Evolutionary conservation across 805 yeast species (phyloP), one percentile per base, ranked within the genome.

Genomic region (Barnettozyma sp.): DNA sequence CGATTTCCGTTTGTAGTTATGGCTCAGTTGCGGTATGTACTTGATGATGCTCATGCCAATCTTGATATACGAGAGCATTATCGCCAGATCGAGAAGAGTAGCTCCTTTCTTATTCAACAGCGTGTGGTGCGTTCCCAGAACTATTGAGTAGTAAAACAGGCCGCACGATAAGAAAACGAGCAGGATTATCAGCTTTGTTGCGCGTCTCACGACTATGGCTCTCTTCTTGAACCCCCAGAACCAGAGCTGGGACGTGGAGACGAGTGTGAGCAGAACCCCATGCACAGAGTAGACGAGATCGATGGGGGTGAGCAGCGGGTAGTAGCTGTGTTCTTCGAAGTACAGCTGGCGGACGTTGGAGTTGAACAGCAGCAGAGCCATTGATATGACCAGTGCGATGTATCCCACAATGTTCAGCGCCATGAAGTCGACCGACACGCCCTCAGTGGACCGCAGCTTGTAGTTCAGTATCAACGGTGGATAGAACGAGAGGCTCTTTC

Each of bases 21-120:
- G 94, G 39, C 72, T 62, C 36, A 90, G 82, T 59, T 90, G 98
- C 0, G 98, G 98, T 20, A 82, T 58, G 46, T 73, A 70, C 45
- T 73, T 73, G 30, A 70, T 56, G 30, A 71, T 49, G 22, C 77
- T 70, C 62, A 71, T 65, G 12, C 55, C 33, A 12, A 73, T 63
- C 52, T 73, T 73, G 38, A 70, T 52, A 41, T 63, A 64, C 1
- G 70, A 60, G 4, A 67, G 44, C 18, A 49, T 35, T 6, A 65
- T 35, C 0, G 66, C 62, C 12, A 64, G 45, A 17, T 57, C 56
- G 22, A 66, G 36, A 8, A 54, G 40, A 17, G 59, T 51, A n/a
- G n/a, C n/a, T n/a, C n/a, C n/a, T n/a, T n/a, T n/a, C n/a, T n/a
- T 28, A 14, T 29, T 38, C 7, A 37, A 31, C 11, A 32, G 23